Evolutionary conservation across 2,329 filamentous ascomycete species (phyloP), one percentile per base, ranked within the genome.

Genomic region (Diaporthe batatas): DNA sequence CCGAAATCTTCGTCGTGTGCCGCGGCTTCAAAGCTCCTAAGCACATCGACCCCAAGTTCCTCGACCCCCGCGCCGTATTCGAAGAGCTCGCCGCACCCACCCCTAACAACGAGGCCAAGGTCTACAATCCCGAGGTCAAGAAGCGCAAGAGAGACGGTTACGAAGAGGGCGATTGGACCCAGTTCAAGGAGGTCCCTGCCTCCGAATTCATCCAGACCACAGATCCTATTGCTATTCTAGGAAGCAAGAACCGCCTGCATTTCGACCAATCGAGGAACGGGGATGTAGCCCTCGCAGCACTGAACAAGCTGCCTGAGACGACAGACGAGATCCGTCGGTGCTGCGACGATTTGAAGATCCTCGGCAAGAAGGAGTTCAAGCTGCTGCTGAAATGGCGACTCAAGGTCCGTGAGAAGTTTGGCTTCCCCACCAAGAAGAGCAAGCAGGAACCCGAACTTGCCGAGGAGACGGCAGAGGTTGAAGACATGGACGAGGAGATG

Each of bases 1-100:
- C 96, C 76, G 96, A 99, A 86, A 98, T 98, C 53, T 99, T 99
- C 86, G 96, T 98, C 76, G 96, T 99, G 44, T 98, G 96, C 84
- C 91, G 92, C 76, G 96, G 96, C 25, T 99, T 91, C 87, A 98
- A 98, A 84, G 96, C 96, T 0, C 96, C 96, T 4, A 98, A 98
- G 84, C 90, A 91, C 75, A 90, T 99, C 73, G 96, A 99, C 79
- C 95, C 96, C 12, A 94, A 94, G 77, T 97, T 99, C 81, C 87
- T 99, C 68, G 96, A 99, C 79, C 91, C 96, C 7, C 91, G 91
- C 76, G 91, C 93, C 72, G 96, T 98, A 39, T 99, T 99, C 79
- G 95, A 95, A 42, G 96, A 99, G 82, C 86, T 98, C n/a, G 86
- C 92, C 42, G 94, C 93, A 72, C 91, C 93, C 1, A 93, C 92